Evolutionary conservation across 1,284 basidiomycete species (phyloP).

Genomic region (Vanrija sp.): DNA sequence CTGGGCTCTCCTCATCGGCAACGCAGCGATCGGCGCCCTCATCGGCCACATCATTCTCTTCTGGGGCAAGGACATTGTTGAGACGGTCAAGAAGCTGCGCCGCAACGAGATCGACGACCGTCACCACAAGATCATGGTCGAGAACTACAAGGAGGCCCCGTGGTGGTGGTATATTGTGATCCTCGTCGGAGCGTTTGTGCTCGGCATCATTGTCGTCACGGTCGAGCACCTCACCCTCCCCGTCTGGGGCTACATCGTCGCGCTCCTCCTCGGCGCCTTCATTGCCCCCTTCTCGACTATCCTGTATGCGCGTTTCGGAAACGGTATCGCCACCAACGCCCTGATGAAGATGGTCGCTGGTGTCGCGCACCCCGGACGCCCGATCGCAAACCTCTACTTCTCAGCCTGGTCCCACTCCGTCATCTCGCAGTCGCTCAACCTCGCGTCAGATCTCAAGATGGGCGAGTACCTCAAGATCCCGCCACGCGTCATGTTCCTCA

Average conservation of each 20-base stretch:
- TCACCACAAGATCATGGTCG: conserved; percentile 51
- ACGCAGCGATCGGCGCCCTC: conserved; percentile 57
- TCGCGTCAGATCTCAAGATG: conserved; percentile 23
- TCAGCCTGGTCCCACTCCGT: conserved; percentile 20
- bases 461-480: conserved; percentile 31
- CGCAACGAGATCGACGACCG: conserved; percentile 56
- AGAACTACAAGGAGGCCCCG: conserved; percentile 33
- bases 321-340: conserved; percentile 24
- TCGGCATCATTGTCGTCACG: conserved; percentile 22
- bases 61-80: conserved; percentile 30
- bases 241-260: conserved; percentile 21
- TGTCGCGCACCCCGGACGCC: conserved; percentile 20
- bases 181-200: conserved; percentile 18
- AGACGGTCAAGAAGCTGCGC: conserved; percentile 56
- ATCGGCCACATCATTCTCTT: conserved; percentile 55
- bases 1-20: conserved; percentile 55
- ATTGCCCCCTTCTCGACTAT: conserved; percentile 26
- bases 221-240: conserved; percentile 25
- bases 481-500: conserved; percentile 24
- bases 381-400: conserved; percentile 29
- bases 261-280: conserved; percentile 18
- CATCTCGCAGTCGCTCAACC: conserved; percentile 19
- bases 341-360: conserved; percentile 28
- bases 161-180: conserved; percentile 32
- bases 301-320: conserved; percentile 23